Conservation (phyloP, 163 green algal genomes). For the Chloromonas sp. region DNA sequence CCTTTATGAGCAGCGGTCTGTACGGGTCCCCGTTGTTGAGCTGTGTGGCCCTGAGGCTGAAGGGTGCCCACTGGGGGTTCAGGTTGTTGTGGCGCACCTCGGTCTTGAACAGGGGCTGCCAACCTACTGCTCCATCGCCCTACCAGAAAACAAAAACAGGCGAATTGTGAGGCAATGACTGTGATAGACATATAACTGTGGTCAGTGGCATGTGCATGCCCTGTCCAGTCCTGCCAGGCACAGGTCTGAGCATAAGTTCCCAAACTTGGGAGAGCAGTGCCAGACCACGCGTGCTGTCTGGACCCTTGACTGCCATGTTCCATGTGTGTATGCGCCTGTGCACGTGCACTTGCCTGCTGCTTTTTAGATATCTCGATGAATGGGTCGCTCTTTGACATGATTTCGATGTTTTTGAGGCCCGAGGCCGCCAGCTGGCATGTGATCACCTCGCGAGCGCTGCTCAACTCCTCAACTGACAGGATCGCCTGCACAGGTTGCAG, state of each 20-base stretch:
- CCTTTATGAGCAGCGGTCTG: constrained; percentile 27
- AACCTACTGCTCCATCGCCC: constrained; percentile 16
- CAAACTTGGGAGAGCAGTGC: no score
- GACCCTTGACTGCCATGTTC: neutral
- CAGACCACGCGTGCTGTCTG: no score
- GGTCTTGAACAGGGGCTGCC: constrained; percentile 33
- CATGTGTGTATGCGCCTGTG: neutral
- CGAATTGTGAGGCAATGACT: neutral
- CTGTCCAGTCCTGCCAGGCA: neutral
- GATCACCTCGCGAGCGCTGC: constrained; percentile 21
- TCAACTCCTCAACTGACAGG: constrained; percentile 27
- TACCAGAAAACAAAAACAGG: constrained; percentile 19
- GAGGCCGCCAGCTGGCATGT: constrained; percentile 19
- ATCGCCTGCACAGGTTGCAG: neutral
- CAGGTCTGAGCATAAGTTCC: no score
- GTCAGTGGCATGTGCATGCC: neutral
- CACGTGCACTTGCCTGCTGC: constrained; percentile 2
- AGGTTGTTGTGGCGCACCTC: constrained; percentile 37
- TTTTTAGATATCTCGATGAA: constrained; percentile 30
- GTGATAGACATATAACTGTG: neutral
- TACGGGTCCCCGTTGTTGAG: constrained; percentile 40
- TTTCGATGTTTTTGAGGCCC: constrained; percentile 33
- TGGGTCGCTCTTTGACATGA: constrained; percentile 33
- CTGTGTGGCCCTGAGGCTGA: constrained; percentile 24
- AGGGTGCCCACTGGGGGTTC: constrained; percentile 32